phyloP scores from a whole-genome alignment of 1,139 yeast species.

The Suhomyces chickasaworum region DNA sequence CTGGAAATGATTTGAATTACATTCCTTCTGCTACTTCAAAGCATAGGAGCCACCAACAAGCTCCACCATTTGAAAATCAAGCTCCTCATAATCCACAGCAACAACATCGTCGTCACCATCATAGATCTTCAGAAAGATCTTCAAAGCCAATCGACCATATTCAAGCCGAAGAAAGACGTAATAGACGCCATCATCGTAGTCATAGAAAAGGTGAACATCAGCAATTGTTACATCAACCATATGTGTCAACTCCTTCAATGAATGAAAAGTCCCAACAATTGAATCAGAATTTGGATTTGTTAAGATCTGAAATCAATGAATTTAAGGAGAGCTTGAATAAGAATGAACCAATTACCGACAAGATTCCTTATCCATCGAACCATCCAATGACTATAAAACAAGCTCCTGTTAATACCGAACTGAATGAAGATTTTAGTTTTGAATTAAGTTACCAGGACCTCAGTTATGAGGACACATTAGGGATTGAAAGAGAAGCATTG shows the following conservation, averaged over 20 bases:
- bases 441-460: conserved; percentile 45
- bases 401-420: conserved; percentile 1
- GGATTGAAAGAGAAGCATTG: conserved; percentile 35
- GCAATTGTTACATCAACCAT: conserved; percentile 19
- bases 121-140: conserved; percentile 10
- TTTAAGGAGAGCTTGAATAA: conserved; percentile 47
- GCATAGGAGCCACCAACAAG: conserved; percentile 7
- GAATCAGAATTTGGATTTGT: conserved; percentile 46
- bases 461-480: conserved; percentile 44
- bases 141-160: conserved; percentile 1
- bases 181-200: conserved; percentile 22
- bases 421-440: conserved; percentile 38
- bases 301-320: conserved; percentile 49
- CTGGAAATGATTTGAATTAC: conserved; percentile 2
- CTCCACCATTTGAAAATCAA: conserved; percentile 6
- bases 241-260: conserved; percentile 17
- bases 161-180: conserved; percentile 6
- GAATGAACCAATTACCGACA: conserved; percentile 20
- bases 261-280: conserved; percentile 36
- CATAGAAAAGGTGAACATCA: conserved; percentile 14
- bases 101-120: conserved; percentile 6
- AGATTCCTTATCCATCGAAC: background rate
- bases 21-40: conserved; percentile 4
- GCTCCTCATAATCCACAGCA: conserved; percentile 6
- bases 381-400: background rate